Evolutionary conservation across 306 rosid genomes (phyloP).

Genomic region (Cicer arietinum): DNA sequence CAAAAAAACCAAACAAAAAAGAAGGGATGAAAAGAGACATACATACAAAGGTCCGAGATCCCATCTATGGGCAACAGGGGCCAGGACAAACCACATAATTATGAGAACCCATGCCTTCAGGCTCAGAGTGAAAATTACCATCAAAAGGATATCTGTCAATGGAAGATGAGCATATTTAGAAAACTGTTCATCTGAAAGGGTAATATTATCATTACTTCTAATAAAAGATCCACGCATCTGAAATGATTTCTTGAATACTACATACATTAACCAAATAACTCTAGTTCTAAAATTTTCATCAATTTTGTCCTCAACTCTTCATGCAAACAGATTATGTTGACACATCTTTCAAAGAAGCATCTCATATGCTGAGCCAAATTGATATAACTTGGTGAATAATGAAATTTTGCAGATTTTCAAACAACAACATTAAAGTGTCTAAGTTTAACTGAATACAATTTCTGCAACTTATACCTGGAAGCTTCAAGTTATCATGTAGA

Average conservation of each 20-base stretch:
- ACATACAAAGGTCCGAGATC: constrained; percentile 91
- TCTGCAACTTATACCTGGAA: constrained; percentile 68
- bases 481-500: constrained; percentile 84
- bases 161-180: constrained; percentile 48
- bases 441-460: constrained; percentile 32
- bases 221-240: not conserved
- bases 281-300: constrained; percentile 31
- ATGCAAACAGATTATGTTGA: constrained; percentile 39
- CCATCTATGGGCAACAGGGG: constrained; percentile 89
- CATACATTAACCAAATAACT: not conserved
- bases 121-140: constrained; percentile 86
- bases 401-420: constrained; percentile 15
- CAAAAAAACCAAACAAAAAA: not conserved
- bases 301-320: not conserved
- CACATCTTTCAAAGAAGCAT: constrained; percentile 17
- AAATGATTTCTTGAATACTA: constrained; percentile 31
- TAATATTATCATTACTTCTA: constrained; percentile 10
- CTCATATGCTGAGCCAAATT: constrained; percentile 14
- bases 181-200: constrained; percentile 36
- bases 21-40: constrained; percentile 47
- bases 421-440: not conserved
- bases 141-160: constrained; percentile 83
- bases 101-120: constrained; percentile 77
- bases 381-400: constrained; percentile 4
- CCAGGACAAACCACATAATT: constrained; percentile 82